These are phyloP conservation scores for Auricularia heimuer DNA, from an alignment of 768 basidiomycete species.

Conservation along the genomic window DNA sequence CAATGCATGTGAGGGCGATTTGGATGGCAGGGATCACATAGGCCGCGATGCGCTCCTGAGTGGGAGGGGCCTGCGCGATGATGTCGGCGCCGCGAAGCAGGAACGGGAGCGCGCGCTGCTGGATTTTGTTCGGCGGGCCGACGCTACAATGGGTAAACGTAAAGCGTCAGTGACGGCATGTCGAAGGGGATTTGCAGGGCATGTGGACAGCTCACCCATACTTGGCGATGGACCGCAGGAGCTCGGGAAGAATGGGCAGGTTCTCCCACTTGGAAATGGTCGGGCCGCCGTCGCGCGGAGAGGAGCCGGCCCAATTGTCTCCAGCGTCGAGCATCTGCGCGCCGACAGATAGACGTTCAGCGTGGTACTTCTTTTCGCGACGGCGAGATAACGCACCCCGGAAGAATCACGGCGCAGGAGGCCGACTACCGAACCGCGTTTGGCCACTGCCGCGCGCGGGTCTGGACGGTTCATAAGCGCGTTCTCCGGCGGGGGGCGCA, in stretches of 20 bases:
- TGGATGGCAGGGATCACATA: slow-evolving; percentile 91
- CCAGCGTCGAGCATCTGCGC: slow-evolving; percentile 42
- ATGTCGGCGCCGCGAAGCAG: slow-evolving; percentile 90
- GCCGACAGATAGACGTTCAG: too few relatives aligned
- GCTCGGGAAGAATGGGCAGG: slow-evolving; percentile 71
- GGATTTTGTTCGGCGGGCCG: slow-evolving; percentile 98
- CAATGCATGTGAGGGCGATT: slow-evolving; percentile 58
- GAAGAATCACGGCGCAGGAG: slow-evolving; percentile 66
- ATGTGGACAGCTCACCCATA: slow-evolving; percentile 63
- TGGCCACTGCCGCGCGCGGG: slow-evolving; percentile 33
- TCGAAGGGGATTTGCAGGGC: slow-evolving; percentile 3
- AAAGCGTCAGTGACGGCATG: not conserved
- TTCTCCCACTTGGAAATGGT: slow-evolving; percentile 96
- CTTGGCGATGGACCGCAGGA: slow-evolving; percentile 80
- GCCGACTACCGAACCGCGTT: slow-evolving; percentile 64
- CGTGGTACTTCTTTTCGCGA: too few relatives aligned
- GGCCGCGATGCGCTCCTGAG: slow-evolving; percentile 95
- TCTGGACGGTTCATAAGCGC: slow-evolving; percentile 29
- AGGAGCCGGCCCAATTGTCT: slow-evolving; percentile 41
- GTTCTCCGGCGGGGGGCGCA: slow-evolving; percentile 34
- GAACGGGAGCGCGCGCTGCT: slow-evolving; percentile 93
- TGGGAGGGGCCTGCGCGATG: slow-evolving; percentile 97
- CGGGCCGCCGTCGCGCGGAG: slow-evolving; percentile 63
- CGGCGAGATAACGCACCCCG: slow-evolving; percentile 39
- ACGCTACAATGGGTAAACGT: slow-evolving; percentile 39